Percentiles rank a stretch among this genome's conserved stretches.
These are phyloP conservation scores for Kockiozyma suomiensis DNA, from an alignment of 805 yeast genomes.

Conservation along the genomic window DNA sequence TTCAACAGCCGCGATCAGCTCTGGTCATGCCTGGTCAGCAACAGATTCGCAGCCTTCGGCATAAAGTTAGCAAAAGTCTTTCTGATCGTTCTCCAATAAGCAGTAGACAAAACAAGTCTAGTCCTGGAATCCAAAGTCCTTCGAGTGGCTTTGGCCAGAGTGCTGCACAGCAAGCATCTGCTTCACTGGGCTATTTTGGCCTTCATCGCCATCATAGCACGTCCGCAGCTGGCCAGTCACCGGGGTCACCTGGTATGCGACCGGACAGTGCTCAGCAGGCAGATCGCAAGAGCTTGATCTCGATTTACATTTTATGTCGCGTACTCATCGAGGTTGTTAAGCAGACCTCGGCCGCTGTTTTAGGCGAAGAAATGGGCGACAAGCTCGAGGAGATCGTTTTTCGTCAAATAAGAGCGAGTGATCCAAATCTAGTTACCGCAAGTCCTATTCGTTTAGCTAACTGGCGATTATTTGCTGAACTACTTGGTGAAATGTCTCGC, in stretches of 20 bases:
- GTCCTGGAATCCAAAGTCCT: constrained; percentile 11
- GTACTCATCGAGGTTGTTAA: constrained; percentile 90
- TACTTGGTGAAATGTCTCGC: constrained; percentile 88
- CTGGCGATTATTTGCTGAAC: constrained; percentile 88
- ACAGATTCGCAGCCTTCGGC: constrained; percentile 22
- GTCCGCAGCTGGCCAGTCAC: not conserved
- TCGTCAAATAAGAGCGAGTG: constrained; percentile 83
- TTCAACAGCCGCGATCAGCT: constrained; percentile 5
- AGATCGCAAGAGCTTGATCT: constrained; percentile 81
- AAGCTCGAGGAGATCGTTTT: constrained; percentile 92
- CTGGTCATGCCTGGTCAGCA: constrained; percentile 10
- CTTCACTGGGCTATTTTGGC: constrained; percentile 14
- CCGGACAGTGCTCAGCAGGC: constrained; percentile 75
- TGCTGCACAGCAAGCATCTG: not conserved
- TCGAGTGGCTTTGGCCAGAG: not conserved
- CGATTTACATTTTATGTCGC: constrained; percentile 85
- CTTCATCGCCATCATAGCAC: constrained; percentile 19
- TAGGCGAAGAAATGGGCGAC: constrained; percentile 77
- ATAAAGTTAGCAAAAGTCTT: constrained; percentile 29
- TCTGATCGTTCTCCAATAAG: constrained; percentile 30
- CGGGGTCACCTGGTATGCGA: not conserved
- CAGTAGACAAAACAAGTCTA: constrained; percentile 2
- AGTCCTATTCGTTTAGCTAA: constrained; percentile 83
- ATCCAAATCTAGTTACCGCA: constrained; percentile 67
- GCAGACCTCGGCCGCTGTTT: constrained; percentile 73